phyloP scores from a whole-genome alignment of 495 filamentous ascomycete genomes.

The Astrothelium subdiscretum region DNA sequence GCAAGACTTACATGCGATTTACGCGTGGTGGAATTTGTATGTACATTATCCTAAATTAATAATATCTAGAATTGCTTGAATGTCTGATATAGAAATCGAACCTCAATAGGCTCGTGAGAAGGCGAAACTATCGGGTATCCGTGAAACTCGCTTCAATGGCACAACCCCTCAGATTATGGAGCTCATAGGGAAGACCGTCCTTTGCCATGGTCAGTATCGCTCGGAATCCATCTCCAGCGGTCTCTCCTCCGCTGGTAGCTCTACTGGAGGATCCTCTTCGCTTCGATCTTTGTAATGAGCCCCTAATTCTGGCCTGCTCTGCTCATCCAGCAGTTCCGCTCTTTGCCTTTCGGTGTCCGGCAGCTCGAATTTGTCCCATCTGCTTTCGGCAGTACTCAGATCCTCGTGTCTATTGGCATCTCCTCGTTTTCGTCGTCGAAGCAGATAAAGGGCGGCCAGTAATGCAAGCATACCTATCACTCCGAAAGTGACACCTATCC shows the following conservation, averaged over 20 bases:
- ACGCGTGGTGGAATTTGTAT: no score
- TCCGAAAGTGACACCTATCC: neutral
- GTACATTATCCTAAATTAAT: no score
- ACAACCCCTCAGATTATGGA: no score
- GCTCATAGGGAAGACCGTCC: no score
- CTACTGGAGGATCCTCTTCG: neutral
- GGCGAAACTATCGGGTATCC: no score
- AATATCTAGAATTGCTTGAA: no score
- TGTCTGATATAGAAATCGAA: no score
- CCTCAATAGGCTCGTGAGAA: no score
- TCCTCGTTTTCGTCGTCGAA: neutral
- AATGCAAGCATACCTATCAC: neutral
- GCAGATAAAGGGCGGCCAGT: neutral
- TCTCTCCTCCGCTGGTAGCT: neutral
- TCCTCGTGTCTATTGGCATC: neutral
- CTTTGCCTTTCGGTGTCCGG: neutral
- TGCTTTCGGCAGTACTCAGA: neutral
- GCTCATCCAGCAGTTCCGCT: neutral
- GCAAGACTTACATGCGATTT: no score
- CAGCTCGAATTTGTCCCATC: neutral
- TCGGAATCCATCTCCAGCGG: neutral
- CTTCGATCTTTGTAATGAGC: neutral
- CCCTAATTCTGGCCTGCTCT: neutral
- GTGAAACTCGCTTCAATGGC: no score
- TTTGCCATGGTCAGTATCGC: no score